A percentile compares a stretch with the other conserved stretches of the same genome.
phyloP scores from a whole-genome alignment of 257 asterid species.

The Solanum ossicruentum region DNA sequence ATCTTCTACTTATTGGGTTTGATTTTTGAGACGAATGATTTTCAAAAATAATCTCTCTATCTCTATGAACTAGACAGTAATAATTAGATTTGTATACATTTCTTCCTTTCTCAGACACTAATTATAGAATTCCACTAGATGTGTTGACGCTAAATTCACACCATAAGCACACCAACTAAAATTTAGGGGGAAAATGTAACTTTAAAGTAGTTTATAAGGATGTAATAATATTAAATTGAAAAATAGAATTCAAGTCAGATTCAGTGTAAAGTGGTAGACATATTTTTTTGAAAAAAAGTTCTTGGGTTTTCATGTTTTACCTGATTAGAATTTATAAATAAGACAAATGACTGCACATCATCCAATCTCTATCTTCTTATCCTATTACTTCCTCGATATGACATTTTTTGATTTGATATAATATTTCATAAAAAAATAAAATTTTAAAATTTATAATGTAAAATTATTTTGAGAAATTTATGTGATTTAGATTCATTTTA shows the following conservation, averaged over 20 bases:
- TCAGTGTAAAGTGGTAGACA: not conserved
- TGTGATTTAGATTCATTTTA: too few species aligned
- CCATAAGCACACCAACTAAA: not conserved
- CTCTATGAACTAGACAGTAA: too few species aligned
- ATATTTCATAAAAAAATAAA: too few species aligned
- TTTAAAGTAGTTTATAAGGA: not conserved
- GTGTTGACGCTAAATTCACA: too few species aligned
- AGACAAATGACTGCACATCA: not conserved
- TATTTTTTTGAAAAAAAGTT: not conserved
- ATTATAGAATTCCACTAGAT: too few species aligned
- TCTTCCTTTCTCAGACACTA: rapidly evolving
- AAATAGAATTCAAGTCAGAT: not conserved
- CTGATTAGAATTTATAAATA: not conserved
- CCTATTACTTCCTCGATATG: not conserved
- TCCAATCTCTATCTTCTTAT: not conserved
- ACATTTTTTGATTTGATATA: too few species aligned
- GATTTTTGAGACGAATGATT: too few species aligned
- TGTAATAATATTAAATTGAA: not conserved
- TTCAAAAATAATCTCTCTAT: too few species aligned
- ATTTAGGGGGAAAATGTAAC: not conserved
- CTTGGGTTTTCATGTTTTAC: not conserved
- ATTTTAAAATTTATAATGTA: too few species aligned
- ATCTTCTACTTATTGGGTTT: too few species aligned
- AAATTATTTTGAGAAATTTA: too few species aligned
- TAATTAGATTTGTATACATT: too few species aligned